Percentiles rank a stretch among this genome's conserved stretches.
Conservation (phyloP, 108 stramenopile species). For the Cyclotella kingstonii region DNA sequence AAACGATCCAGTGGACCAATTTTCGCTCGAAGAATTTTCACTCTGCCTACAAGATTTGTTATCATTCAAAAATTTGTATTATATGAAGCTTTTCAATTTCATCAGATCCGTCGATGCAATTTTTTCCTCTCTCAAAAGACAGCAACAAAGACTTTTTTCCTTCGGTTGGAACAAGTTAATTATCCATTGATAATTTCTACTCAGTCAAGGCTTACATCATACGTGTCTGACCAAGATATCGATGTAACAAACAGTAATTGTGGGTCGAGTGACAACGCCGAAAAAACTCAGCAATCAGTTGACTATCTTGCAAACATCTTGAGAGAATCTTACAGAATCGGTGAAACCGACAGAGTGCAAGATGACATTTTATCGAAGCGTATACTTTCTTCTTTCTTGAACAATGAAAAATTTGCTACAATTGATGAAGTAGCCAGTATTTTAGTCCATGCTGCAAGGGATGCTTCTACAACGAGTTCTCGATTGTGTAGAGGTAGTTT, state of each 20-base stretch:
- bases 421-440: conserved; percentile 16
- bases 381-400: conserved; percentile 7
- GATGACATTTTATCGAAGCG: conserved; percentile 20
- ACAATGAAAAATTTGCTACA: background rate
- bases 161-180: too few relatives aligned
- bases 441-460: conserved; percentile 41
- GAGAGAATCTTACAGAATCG: conserved; percentile 16
- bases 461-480: conserved; percentile 27
- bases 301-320: conserved; percentile 2
- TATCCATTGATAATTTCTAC: too few relatives aligned
- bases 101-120: too few relatives aligned
- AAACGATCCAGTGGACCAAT: too few relatives aligned
- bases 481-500: conserved; percentile 25
- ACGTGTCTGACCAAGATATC: too few relatives aligned
- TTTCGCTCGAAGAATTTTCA: too few relatives aligned
- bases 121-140: too few relatives aligned
- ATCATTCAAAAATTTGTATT: too few relatives aligned
- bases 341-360: conserved; percentile 34
- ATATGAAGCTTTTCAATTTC: too few relatives aligned
- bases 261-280: background rate
- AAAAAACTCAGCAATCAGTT: background rate
- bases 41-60: too few relatives aligned
- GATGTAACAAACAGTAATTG: background rate
- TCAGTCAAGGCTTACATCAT: too few relatives aligned
- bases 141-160: too few relatives aligned